These are phyloP conservation scores for Erigeron philadelphicus DNA, from an alignment of 140 eudicot genomes.

Conservation along the genomic window DNA sequence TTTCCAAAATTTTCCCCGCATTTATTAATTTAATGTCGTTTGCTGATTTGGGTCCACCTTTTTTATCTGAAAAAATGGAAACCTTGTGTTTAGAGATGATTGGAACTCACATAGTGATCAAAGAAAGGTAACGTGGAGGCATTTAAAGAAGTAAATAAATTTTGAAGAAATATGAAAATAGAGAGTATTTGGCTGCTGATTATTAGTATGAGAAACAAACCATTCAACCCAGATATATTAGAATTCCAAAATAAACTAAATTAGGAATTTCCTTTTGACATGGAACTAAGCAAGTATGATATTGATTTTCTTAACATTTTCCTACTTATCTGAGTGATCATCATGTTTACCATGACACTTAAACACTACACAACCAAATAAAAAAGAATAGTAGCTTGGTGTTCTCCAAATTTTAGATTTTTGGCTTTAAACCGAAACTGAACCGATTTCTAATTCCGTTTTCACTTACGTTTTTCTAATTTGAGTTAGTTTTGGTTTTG, in stretches of 20 bases:
- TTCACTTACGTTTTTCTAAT: too few relatives aligned
- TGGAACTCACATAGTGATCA: background rate
- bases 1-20: constrained; percentile 88
- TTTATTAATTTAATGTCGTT: constrained; percentile 80
- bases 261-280: background rate
- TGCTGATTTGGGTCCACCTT: constrained; percentile 72
- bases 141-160: background rate
- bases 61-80: constrained; percentile 50
- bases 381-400: too few relatives aligned
- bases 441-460: too few relatives aligned
- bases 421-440: too few relatives aligned
- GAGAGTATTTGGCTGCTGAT: background rate
- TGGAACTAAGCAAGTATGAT: background rate
- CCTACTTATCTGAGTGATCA: too few relatives aligned
- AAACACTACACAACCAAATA: too few relatives aligned
- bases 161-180: background rate
- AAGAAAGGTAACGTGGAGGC: background rate
- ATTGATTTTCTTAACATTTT: too few relatives aligned
- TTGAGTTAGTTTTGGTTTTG: too few relatives aligned
- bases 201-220: background rate
- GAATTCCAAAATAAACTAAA: background rate
- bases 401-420: too few relatives aligned
- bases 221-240: background rate
- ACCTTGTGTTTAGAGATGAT: constrained; percentile 17
- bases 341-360: too few relatives aligned